Percentiles rank a stretch among this genome's conserved stretches.
Evolutionary conservation across 495 filamentous ascomycete genomes (phyloP).

Genomic region (Neurospora pannonica): DNA sequence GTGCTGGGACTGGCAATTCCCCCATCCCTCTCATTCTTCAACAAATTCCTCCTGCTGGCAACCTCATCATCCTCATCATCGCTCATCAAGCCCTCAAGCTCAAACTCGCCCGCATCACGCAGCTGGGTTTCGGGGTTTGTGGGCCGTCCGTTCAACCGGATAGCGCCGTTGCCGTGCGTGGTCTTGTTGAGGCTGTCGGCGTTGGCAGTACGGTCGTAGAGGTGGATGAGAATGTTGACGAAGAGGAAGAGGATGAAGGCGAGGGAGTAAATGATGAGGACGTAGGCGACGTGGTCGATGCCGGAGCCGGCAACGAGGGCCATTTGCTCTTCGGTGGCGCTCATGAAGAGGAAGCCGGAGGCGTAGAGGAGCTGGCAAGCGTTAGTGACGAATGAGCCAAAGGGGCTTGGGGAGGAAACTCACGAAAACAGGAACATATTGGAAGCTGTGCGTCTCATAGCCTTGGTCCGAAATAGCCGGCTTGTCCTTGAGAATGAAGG

Average conservation of each 20-base stretch:
- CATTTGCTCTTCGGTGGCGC: conserved; percentile 95
- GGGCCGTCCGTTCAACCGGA: conserved; percentile 46
- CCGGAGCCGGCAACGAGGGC: conserved; percentile 56
- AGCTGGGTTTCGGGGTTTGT: conserved; percentile 37
- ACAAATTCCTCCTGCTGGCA: conserved; percentile 30
- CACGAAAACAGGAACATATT: conserved; percentile 86
- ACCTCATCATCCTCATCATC: conserved; percentile 58
- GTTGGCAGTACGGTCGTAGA: conserved; percentile 56
- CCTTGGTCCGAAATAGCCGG: conserved; percentile 45
- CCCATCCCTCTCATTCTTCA: conserved; percentile 20
- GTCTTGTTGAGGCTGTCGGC: conserved; percentile 12
- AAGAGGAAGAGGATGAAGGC: conserved; percentile 88
- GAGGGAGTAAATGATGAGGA: conserved; percentile 82
- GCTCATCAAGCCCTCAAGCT: conserved; percentile 80
- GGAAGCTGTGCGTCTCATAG: conserved; percentile 69
- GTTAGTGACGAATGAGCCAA: background rate
- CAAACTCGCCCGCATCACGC: conserved; percentile 80
- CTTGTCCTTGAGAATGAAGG: conserved; percentile 73
- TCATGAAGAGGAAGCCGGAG: conserved; percentile 95
- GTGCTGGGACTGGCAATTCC: conserved; percentile 29
- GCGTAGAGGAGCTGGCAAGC: conserved; percentile 70
- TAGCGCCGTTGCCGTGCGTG: conserved; percentile 11
- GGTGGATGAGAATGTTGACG: conserved; percentile 68
- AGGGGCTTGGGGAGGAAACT: conserved; percentile 29
- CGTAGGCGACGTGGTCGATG: conserved; percentile 82